Percentiles rank a stretch among this genome's conserved stretches.
phyloP scores from a whole-genome alignment of 805 yeast species.

The Jamesozyma piceae region DNA sequence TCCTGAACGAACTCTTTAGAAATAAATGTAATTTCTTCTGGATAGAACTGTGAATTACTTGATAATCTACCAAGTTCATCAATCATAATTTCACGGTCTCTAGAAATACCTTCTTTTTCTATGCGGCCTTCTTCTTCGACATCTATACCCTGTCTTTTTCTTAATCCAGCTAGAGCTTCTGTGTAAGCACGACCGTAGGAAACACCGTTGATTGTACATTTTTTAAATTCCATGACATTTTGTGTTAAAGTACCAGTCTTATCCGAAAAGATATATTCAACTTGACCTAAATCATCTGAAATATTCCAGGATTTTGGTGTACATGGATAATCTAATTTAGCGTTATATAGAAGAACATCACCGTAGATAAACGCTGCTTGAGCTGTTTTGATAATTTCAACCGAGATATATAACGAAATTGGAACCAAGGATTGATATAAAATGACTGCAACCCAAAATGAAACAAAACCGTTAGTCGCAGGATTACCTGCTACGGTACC shows the following conservation, averaged over 20 bases:
- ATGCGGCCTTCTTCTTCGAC: constrained; percentile 49
- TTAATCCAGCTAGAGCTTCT: constrained; percentile 70
- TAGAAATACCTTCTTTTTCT: constrained; percentile 45
- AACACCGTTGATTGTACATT: constrained; percentile 64
- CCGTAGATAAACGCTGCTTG: constrained; percentile 76
- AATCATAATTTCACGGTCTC: constrained; percentile 55
- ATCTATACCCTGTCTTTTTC: constrained; percentile 70
- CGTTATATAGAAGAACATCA: constrained; percentile 64
- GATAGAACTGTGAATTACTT: constrained; percentile 35
- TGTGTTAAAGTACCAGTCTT: constrained; percentile 81
- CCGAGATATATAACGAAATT: constrained; percentile 69
- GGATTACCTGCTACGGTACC: constrained; percentile 61
- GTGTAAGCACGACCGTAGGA: constrained; percentile 75
- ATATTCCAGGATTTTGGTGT: constrained; percentile 80
- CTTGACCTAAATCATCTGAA: constrained; percentile 78
- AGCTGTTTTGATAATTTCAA: constrained; percentile 73
- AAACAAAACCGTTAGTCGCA: constrained; percentile 57
- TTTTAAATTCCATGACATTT: constrained; percentile 78
- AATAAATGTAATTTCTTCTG: constrained; percentile 60
- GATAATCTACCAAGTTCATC: constrained; percentile 33
- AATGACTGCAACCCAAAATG: constrained; percentile 68
- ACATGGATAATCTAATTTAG: constrained; percentile 65
- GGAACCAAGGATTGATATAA: constrained; percentile 76
- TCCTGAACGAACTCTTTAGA: constrained; percentile 60
- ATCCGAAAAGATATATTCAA: constrained; percentile 76